phyloP scores from a whole-genome alignment of 768 basidiomycete species.

The Boletellus ananiceps region DNA sequence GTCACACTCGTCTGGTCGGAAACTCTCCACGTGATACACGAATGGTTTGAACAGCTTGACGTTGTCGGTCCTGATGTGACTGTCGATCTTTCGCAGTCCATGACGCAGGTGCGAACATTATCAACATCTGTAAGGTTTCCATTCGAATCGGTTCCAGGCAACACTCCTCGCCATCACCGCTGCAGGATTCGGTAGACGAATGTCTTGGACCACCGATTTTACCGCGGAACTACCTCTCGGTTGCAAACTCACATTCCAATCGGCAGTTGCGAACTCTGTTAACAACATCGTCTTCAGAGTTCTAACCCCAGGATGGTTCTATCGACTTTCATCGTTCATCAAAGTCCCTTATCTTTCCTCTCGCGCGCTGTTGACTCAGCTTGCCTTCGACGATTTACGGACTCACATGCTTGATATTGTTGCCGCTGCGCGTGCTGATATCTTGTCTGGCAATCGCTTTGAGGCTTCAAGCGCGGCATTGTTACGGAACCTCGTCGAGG shows the following conservation, averaged over 20 bases:
- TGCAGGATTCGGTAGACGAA: constrained; percentile 39
- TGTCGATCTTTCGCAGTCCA: constrained; percentile 8
- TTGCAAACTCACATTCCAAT: constrained; percentile 35
- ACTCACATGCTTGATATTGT: constrained; percentile 41
- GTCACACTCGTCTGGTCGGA: constrained; percentile 48
- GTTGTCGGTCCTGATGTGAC: constrained; percentile 15
- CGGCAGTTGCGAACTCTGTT: constrained; percentile 25
- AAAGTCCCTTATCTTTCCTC: constrained; percentile 36
- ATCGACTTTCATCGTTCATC: constrained; percentile 17
- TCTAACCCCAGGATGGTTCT: constrained; percentile 34
- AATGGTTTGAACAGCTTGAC: constrained; percentile 42
- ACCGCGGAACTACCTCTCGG: constrained; percentile 23
- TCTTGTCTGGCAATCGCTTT: constrained; percentile 26
- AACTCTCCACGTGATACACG: constrained; percentile 34
- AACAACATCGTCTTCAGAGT: constrained; percentile 27
- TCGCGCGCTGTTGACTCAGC: constrained; percentile 24
- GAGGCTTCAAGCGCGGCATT: constrained; percentile 33
- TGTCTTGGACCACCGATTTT: constrained; percentile 33
- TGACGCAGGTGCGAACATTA: constrained; percentile 13
- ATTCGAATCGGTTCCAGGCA: constrained; percentile 14
- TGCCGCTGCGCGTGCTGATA: constrained; percentile 34
- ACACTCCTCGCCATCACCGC: constrained; percentile 39
- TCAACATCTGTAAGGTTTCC: not conserved
- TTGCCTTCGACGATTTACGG: constrained; percentile 36
- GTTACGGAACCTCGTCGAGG: constrained; percentile 42